A percentile compares a stretch with the other conserved stretches of the same genome.
Evolutionary conservation across 75 land plant genomes (phyloP).

Genomic region (Selaginella moellendorffii): DNA sequence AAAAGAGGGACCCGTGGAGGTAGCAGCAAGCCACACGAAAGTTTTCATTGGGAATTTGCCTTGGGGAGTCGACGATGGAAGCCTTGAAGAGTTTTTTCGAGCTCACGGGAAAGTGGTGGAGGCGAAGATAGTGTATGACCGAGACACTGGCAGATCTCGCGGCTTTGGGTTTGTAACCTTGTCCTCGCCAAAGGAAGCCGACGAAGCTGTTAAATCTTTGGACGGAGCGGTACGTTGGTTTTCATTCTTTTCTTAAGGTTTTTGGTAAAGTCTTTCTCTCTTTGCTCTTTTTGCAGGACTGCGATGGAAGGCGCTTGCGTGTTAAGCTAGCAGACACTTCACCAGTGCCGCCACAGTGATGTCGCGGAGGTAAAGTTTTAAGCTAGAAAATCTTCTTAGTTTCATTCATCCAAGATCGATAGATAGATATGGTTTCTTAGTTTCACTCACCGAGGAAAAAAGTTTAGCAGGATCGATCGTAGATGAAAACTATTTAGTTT

Average conservation of each 20-base stretch:
- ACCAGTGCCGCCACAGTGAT: too few species aligned
- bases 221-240: slow-evolving; percentile 50
- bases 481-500: background rate
- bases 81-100: slow-evolving; percentile 47
- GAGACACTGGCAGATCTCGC: slow-evolving; percentile 74
- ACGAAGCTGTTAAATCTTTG: slow-evolving; percentile 45
- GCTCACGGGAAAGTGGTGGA: slow-evolving; percentile 67
- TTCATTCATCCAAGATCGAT: background rate
- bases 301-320: background rate
- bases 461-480: background rate
- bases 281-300: background rate
- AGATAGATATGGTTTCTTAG: background rate
- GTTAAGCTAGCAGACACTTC: background rate
- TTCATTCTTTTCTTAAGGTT: background rate
- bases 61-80: slow-evolving; percentile 67
- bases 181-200: slow-evolving; percentile 41
- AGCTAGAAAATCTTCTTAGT: background rate
- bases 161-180: slow-evolving; percentile 93
- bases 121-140: slow-evolving; percentile 67
- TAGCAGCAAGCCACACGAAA: slow-evolving; percentile 25
- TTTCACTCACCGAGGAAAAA: background rate
- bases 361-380: too few species aligned
- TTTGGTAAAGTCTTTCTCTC: background rate
- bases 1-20: too few species aligned
- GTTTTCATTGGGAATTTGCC: slow-evolving; percentile 75